A percentile compares a stretch with the other conserved stretches of the same genome.
Evolutionary conservation across 352 stramenopile genomes (phyloP).

Genomic region (Phytophthora vignae): DNA sequence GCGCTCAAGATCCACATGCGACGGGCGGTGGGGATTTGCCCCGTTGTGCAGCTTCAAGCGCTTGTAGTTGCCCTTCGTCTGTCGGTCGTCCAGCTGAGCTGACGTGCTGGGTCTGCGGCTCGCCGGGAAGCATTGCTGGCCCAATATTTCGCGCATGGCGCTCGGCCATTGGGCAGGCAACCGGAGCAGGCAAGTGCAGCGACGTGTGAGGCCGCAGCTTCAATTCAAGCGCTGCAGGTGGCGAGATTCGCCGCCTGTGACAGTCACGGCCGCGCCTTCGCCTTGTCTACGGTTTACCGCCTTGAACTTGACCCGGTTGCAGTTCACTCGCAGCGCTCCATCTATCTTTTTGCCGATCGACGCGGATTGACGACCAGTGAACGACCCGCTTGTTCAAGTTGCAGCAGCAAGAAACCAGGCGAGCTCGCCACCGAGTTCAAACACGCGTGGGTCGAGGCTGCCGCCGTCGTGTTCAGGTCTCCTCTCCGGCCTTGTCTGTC

Average conservation of each 20-base stretch:
- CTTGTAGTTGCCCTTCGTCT: conserved; percentile 14
- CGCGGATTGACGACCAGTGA: conserved; percentile 28
- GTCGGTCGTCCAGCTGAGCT: conserved; percentile 19
- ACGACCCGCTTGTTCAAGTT: conserved; percentile 36
- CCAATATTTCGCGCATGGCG: conserved; percentile 13
- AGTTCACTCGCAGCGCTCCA: conserved; percentile 21
- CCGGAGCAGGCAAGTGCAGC: conserved; percentile 12
- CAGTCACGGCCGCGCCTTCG: conserved; percentile 24
- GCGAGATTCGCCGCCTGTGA: conserved; percentile 35
- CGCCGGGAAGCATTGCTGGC: conserved; percentile 12
- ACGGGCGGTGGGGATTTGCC: conserved; percentile 27
- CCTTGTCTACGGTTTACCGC: conserved; percentile 34
- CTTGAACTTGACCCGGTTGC: conserved; percentile 32
- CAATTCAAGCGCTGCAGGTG: neutral
- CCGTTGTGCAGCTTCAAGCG: conserved; percentile 3
- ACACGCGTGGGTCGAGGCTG: conserved; percentile 6
- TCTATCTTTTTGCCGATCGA: conserved; percentile 39
- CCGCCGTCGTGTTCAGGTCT: too few species aligned
- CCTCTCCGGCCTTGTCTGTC: neutral
- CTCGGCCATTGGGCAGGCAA: conserved; percentile 17
- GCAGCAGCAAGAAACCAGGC: conserved; percentile 38
- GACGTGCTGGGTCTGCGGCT: neutral
- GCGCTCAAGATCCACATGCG: conserved; percentile 30
- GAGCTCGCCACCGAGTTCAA: conserved; percentile 17
- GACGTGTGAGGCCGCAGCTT: conserved; percentile 28